A percentile compares a stretch with the other conserved stretches of the same genome.
Evolutionary conservation across 1,284 basidiomycete genomes (phyloP).

Genomic region (Stereum hirsutum): DNA sequence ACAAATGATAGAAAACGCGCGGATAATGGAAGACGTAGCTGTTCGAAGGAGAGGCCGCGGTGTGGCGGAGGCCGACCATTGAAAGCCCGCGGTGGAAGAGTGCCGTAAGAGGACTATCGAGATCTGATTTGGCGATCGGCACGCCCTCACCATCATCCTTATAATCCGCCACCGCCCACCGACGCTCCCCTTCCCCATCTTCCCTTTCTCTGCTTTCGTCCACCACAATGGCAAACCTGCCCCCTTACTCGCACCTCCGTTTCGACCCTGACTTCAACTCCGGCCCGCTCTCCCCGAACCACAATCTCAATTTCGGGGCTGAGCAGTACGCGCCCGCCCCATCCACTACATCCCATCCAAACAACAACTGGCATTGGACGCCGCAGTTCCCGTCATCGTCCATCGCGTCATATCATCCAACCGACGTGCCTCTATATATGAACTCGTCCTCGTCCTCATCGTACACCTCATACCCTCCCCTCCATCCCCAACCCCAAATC

Average conservation of each 20-base stretch:
- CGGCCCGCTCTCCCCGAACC: not conserved
- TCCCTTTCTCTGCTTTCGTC: not conserved
- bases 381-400: not conserved
- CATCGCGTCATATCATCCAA: not conserved
- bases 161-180: no score
- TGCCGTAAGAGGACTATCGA: no score
- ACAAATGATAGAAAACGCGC: no score
- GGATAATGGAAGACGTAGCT: no score
- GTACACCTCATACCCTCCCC: not conserved
- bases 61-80: no score
- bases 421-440: not conserved
- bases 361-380: not conserved
- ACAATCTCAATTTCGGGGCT: not conserved
- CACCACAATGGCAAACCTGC: not conserved
- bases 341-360: not conserved
- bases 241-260: not conserved
- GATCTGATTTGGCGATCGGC: no score
- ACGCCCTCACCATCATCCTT: no score
- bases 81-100: no score
- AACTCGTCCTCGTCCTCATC: no score
- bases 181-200: conserved; percentile 8
- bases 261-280: not conserved
- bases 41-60: no score
- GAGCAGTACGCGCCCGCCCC: not conserved
- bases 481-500: not conserved